Conservation (phyloP, 2,329 filamentous ascomycete species). For the Epichloe brachyelytri region DNA sequence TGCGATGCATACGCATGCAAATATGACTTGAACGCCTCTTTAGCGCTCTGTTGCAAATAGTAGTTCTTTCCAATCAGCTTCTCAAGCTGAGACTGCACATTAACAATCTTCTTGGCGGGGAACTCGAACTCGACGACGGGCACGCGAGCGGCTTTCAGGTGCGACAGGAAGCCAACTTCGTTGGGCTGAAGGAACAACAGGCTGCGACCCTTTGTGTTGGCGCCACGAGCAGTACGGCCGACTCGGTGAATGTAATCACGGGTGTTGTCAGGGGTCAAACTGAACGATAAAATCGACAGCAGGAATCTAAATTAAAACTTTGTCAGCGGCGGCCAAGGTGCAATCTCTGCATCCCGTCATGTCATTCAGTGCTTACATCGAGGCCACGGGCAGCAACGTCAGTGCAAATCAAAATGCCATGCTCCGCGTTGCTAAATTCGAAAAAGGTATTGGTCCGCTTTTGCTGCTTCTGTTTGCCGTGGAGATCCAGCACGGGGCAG, state of each 20-base stretch:
- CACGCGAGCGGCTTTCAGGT: conserved; percentile 82
- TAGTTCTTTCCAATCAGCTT: conserved; percentile 92
- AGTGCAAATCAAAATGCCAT: conserved; percentile 86
- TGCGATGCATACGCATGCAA: conserved; percentile 87
- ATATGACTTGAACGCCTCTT: conserved; percentile 75
- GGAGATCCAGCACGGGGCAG: conserved; percentile 71
- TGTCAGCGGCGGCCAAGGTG: neutral
- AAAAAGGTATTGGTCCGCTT: conserved; percentile 99
- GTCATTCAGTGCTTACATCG: conserved; percentile 45
- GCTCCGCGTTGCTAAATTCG: conserved; percentile 67
- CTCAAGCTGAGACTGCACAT: conserved; percentile 83
- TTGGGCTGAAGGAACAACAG: conserved; percentile 87
- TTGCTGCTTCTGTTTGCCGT: conserved; percentile 97
- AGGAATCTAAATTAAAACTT: conserved; percentile 48
- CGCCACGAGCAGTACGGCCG: conserved; percentile 80
- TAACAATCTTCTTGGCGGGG: conserved; percentile 79
- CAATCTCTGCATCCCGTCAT: neutral
- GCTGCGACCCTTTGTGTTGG: conserved; percentile 71
- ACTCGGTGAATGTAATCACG: conserved; percentile 92
- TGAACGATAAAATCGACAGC: conserved; percentile 94
- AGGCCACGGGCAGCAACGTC: conserved; percentile 91
- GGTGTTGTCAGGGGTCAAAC: conserved; percentile 87
- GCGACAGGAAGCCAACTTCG: conserved; percentile 83
- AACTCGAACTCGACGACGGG: conserved; percentile 96
- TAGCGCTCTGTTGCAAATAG: conserved; percentile 80